phyloP scores from a whole-genome alignment of 2,329 filamentous ascomycete species.

The Cercospora canescens region DNA sequence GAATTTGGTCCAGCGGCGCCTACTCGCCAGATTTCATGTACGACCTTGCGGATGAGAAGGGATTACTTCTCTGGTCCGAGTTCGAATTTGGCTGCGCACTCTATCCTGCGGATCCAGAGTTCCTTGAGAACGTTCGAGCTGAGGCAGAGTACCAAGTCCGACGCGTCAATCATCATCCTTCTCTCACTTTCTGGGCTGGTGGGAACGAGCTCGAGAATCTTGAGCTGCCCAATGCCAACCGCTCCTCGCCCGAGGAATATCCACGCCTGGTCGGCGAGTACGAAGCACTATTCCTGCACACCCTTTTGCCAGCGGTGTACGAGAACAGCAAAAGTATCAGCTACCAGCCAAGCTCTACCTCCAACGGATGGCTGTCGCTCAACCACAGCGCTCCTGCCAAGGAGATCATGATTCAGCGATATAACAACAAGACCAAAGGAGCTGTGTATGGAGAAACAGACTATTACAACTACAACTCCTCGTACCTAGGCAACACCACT shows the following conservation, averaged over 20 bases:
- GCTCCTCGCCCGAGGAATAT: conserved; percentile 45
- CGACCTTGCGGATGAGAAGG: conserved; percentile 62
- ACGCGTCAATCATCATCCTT: conserved; percentile 60
- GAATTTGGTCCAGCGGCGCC: conserved; percentile 61
- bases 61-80: conserved; percentile 63
- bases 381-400: conserved; percentile 52
- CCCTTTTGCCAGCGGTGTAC: conserved; percentile 58
- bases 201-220: conserved; percentile 62
- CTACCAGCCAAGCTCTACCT: conserved; percentile 62
- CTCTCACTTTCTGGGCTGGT: conserved; percentile 42
- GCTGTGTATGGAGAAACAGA: conserved; percentile 60
- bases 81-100: conserved; percentile 63
- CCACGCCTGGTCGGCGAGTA: conserved; percentile 52
- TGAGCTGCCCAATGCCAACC: conserved; percentile 46
- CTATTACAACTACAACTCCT: conserved; percentile 58
- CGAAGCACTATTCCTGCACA: conserved; percentile 58
- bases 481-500: conserved; percentile 54
- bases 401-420: conserved; percentile 56
- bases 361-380: conserved; percentile 58
- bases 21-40: conserved; percentile 65
- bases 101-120: conserved; percentile 56
- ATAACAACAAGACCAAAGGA: conserved; percentile 54
- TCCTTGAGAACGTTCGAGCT: conserved; percentile 56
- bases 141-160: conserved; percentile 63
- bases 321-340: conserved; percentile 60